Base-by-base conservation (phyloP, 306 rosid species). In the Erythrophleum fordii region DNA sequence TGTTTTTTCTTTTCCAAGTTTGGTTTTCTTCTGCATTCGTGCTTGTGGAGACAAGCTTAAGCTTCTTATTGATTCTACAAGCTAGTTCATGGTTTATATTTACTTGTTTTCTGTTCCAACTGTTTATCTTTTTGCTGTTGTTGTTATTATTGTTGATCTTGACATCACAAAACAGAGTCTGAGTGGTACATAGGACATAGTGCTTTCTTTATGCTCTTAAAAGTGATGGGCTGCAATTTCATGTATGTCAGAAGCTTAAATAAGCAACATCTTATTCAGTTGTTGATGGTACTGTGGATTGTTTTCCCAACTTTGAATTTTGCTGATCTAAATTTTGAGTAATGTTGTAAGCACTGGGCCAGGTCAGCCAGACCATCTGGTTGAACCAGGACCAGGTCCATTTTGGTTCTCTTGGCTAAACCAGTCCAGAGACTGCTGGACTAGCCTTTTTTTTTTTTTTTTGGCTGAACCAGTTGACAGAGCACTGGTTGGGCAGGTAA, bases 241-340 rank as follows among this genome's bases (percentile, higher is more conserved):
- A 23, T 69, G n/a, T 76, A 46, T 59, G 58, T 5, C 45, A 26
- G 46, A 17, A 34, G 2, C 37, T 59, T 25, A 22, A 69, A 81
- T 5, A 28, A 46, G 52, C 72, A 56, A 75, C 44, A 55, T 58
- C 14, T n/a, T n/a, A n/a, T 39, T 81, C 17, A 26, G 41, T 75
- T 81, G 59, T 68, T 81, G 68, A 66, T 74, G 41, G 51, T 14
- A 35, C 61, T 81, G 31, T 81, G 34, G 13, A 13, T 66, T 81
- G 18, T 56, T 52, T 55, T 49, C 62, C 49, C 77, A 34, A 20
- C 48, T 29, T 70, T 22, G 46, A 59, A 8, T 44, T 69, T 29
- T 59, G 51, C 16, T 17, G 37, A 11, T 11, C 20, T 10, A 31
- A n/a, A n/a, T n/a, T 34, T 34, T 34, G 37, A 34, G 37, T 34